These are phyloP conservation scores for Neurospora sp. DNA, from an alignment of 495 filamentous ascomycete genomes.

Conservation along the genomic window DNA sequence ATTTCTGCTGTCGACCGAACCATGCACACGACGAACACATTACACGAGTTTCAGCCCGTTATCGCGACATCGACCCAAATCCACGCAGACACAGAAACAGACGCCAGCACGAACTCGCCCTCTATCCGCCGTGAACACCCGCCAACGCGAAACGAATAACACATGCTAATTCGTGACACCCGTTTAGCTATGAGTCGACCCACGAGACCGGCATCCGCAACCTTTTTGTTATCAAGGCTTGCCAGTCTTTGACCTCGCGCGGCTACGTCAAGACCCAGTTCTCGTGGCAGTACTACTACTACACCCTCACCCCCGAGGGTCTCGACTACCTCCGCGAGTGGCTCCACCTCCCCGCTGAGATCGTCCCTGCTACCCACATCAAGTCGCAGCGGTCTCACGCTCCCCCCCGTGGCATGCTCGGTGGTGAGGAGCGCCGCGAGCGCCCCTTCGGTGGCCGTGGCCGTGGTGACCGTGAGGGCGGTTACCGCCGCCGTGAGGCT, in stretches of 20 bases:
- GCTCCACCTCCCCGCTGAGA: slow-evolving; percentile 99
- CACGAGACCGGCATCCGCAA: slow-evolving; percentile 66
- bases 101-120: not conserved
- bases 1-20: not conserved
- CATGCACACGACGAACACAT: not conserved
- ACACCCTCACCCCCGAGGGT: slow-evolving; percentile 98
- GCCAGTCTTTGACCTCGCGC: slow-evolving; percentile 93
- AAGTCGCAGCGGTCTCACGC: slow-evolving; percentile 99
- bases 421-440: slow-evolving; percentile 76
- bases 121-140: not conserved
- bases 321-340: slow-evolving; percentile 99
- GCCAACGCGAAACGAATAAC: not conserved
- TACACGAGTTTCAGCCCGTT: slow-evolving; percentile 19
- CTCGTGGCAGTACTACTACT: slow-evolving; percentile 99
- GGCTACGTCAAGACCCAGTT: slow-evolving; percentile 99
- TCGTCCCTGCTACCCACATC: slow-evolving; percentile 98
- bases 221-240: slow-evolving; percentile 96
- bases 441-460: slow-evolving; percentile 54
- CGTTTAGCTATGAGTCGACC: slow-evolving; percentile 26
- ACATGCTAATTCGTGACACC: slow-evolving; percentile 16
- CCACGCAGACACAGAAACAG: not conserved
- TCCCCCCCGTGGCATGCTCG: slow-evolving; percentile 96
- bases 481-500: slow-evolving; percentile 80
- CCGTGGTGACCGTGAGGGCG: slow-evolving; percentile 77
- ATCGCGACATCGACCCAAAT: slow-evolving; percentile 68